A percentile compares a stretch with the other conserved stretches of the same genome.
These are phyloP conservation scores for Postia placenta DNA, from an alignment of 768 basidiomycete genomes.

Conservation along the genomic window DNA sequence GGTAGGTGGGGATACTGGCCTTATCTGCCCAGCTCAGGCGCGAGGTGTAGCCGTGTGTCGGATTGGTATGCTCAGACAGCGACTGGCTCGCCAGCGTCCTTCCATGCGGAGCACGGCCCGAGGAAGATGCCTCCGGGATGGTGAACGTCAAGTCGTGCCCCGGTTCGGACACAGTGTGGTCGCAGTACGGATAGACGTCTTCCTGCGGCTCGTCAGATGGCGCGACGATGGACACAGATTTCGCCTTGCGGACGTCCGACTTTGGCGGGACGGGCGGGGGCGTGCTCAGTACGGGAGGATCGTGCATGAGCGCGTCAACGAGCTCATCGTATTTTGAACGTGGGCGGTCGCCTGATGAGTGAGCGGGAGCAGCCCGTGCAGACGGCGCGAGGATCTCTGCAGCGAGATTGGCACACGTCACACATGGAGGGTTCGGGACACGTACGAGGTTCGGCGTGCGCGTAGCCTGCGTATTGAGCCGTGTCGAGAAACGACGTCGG, in stretches of 20 bases:
- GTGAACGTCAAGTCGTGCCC: neutral
- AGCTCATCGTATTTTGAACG: conserved; percentile 2
- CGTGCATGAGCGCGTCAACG: neutral
- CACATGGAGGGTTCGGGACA: neutral
- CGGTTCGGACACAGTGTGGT: conserved; percentile 7
- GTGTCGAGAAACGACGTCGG: neutral
- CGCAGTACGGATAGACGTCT: neutral
- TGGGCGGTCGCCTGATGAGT: neutral
- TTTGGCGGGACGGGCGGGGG: conserved; percentile 16
- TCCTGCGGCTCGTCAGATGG: conserved; percentile 13
- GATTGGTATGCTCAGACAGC: neutral
- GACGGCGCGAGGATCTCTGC: neutral
- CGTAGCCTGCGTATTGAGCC: neutral
- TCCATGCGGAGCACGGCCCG: conserved; percentile 1
- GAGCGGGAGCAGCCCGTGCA: neutral
- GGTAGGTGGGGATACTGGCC: conserved; percentile 3
- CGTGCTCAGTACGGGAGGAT: conserved; percentile 1
- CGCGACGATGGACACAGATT: conserved; percentile 11
- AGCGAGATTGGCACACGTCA: neutral
- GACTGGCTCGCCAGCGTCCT: neutral
- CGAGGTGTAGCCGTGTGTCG: neutral
- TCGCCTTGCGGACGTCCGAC: conserved; percentile 5
- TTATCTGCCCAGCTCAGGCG: conserved; percentile 4
- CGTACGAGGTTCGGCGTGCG: neutral
- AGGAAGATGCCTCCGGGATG: neutral